phyloP scores from a whole-genome alignment of 805 yeast species.

The Ascoidea asiatica region DNA sequence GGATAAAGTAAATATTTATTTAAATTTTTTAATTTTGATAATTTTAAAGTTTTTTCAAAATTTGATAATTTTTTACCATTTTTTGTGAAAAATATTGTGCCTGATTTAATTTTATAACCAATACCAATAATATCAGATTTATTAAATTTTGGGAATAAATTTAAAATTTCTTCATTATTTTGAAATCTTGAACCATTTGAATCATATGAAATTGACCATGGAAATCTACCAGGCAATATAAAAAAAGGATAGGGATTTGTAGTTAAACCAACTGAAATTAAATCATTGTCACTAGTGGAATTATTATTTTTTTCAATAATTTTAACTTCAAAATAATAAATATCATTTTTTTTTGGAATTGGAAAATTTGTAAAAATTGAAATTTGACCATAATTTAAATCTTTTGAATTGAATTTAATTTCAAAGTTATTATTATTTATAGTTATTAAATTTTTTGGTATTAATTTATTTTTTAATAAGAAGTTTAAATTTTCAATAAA shows the following conservation, averaged over 20 bases:
- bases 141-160: constrained; percentile 39
- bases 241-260: constrained; percentile 89
- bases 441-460: constrained; percentile 39
- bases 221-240: constrained; percentile 84
- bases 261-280: constrained; percentile 65
- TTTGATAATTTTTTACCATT: constrained; percentile 85
- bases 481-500: constrained; percentile 35
- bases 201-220: constrained; percentile 77
- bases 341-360: constrained; percentile 68
- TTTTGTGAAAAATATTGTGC: constrained; percentile 84
- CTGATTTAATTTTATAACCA: constrained; percentile 73
- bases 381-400: constrained; percentile 25
- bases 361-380: constrained; percentile 76
- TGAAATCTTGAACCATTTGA: constrained; percentile 69
- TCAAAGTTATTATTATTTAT: constrained; percentile 60
- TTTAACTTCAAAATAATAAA: constrained; percentile 81
- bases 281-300: constrained; percentile 23
- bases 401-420: constrained; percentile 20
- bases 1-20: constrained; percentile 52
- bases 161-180: constrained; percentile 41
- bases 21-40: constrained; percentile 33
- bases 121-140: constrained; percentile 91
- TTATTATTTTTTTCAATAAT: constrained; percentile 37
- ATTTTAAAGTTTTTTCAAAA: too few relatives aligned
- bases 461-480: too few relatives aligned